Evolutionary conservation across 306 rosid species (phyloP).

Genomic region (Cucumis hystrix): DNA sequence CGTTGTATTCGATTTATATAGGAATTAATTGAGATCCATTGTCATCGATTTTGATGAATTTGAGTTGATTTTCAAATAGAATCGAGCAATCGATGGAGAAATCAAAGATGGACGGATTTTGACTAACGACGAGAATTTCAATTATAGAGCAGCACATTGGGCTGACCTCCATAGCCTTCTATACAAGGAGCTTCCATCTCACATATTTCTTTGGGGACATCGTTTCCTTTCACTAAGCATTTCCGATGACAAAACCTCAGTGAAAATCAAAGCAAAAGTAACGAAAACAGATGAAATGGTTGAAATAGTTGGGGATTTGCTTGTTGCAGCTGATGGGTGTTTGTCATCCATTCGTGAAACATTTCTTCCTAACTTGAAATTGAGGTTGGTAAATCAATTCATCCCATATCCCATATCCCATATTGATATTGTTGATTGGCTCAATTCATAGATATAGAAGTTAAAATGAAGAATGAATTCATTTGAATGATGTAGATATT

Average conservation of each 20-base stretch:
- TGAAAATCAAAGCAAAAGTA: conserved; percentile 33
- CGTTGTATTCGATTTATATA: not conserved
- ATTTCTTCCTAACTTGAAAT: conserved; percentile 46
- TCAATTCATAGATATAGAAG: no score
- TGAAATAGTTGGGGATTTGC: conserved; percentile 52
- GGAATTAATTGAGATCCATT: not conserved
- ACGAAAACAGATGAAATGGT: conserved; percentile 29
- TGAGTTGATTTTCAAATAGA: conserved; percentile 19
- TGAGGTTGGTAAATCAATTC: conserved; percentile 26
- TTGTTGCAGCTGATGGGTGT: conserved; percentile 80
- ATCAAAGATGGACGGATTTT: conserved; percentile 32
- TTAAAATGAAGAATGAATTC: no score
- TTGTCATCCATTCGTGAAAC: conserved; percentile 54
- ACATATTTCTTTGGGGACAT: conserved; percentile 59
- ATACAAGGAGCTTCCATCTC: conserved; percentile 34
- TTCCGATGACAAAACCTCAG: conserved; percentile 33
- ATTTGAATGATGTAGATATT: conserved; percentile 25
- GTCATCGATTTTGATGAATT: not conserved
- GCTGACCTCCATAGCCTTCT: conserved; percentile 68
- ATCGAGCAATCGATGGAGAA: conserved; percentile 44
- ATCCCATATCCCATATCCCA: not conserved
- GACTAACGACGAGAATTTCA: conserved; percentile 51
- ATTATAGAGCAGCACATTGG: conserved; percentile 71
- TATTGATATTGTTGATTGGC: not conserved
- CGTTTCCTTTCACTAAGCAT: conserved; percentile 33